These are phyloP conservation scores for Leccinum fuscescens DNA, from an alignment of 1,284 basidiomycete species.

Conservation along the genomic window DNA sequence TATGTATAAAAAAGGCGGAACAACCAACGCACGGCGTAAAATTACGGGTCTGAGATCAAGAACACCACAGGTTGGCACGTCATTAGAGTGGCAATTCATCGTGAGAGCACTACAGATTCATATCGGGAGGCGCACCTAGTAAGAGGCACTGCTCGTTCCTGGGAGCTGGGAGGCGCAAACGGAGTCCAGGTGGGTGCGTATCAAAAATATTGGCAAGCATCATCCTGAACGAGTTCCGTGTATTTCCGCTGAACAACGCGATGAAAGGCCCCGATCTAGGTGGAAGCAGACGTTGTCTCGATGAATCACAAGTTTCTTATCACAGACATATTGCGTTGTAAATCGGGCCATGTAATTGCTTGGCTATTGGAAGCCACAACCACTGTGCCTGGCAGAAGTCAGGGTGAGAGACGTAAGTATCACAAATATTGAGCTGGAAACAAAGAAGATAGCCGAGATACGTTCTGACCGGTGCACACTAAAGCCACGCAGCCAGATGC, in stretches of 20 bases:
- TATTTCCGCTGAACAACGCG: background rate
- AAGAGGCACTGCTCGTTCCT: background rate
- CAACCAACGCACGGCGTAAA: background rate
- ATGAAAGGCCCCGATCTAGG: background rate
- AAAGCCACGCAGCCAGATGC: background rate
- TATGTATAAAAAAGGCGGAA: background rate
- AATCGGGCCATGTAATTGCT: background rate
- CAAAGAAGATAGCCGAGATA: background rate
- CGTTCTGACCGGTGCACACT: background rate
- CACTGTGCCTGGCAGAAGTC: background rate
- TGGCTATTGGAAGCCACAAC: background rate
- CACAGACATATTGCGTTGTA: background rate
- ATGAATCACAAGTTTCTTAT: background rate
- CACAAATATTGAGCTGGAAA: background rate
- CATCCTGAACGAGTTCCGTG: background rate
- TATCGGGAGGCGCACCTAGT: background rate
- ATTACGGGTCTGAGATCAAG: background rate
- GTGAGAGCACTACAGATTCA: background rate
- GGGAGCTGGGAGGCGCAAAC: background rate
- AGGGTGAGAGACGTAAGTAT: background rate
- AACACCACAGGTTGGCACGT: background rate
- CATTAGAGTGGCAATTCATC: background rate
- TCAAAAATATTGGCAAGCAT: background rate
- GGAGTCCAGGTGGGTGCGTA: background rate
- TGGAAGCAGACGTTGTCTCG: background rate